These are phyloP conservation scores for Coniosporium tulheliwenetii DNA, from an alignment of 2,329 filamentous ascomycete genomes.

Conservation along the genomic window DNA sequence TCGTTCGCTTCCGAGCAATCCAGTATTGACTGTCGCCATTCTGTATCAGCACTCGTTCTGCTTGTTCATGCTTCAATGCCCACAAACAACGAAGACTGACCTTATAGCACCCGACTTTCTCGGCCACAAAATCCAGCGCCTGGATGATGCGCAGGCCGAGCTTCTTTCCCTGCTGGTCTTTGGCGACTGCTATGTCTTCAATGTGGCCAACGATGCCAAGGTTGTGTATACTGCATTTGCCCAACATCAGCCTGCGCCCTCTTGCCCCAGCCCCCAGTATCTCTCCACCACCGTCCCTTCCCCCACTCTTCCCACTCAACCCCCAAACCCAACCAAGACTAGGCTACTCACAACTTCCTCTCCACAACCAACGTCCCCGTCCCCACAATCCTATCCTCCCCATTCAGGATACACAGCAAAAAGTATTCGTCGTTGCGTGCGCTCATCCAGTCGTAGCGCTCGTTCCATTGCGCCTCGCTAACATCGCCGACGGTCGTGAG, in stretches of 20 bases:
- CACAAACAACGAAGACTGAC: slow-evolving; percentile 16
- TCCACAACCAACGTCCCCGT: slow-evolving; percentile 85
- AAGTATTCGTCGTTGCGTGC: slow-evolving; percentile 66
- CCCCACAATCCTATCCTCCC: slow-evolving; percentile 57
- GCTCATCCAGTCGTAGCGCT: slow-evolving; percentile 71
- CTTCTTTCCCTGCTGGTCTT: slow-evolving; percentile 96
- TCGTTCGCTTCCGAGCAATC: slow-evolving; percentile 95
- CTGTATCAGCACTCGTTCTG: neutral
- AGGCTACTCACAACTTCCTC: slow-evolving; percentile 63
- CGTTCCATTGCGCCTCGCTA: slow-evolving; percentile 54
- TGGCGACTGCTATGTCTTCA: slow-evolving; percentile 90
- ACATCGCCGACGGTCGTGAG: slow-evolving; percentile 89
- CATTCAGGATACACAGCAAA: slow-evolving; percentile 72
- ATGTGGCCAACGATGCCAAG: slow-evolving; percentile 83
- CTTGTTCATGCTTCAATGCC: neutral
- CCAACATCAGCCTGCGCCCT: neutral
- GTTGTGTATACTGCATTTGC: slow-evolving; percentile 45
- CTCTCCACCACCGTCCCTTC: neutral
- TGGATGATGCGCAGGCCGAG: slow-evolving; percentile 85
- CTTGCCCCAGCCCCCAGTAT: neutral
- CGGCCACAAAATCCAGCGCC: slow-evolving; percentile 76
- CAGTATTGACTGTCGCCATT: slow-evolving; percentile 54
- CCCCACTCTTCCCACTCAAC: neutral
- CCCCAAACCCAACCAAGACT: too few species aligned
- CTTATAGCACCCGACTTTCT: slow-evolving; percentile 89